Conservation (phyloP, 2,329 filamentous ascomycete species). For the Aspergillus neotritici region DNA sequence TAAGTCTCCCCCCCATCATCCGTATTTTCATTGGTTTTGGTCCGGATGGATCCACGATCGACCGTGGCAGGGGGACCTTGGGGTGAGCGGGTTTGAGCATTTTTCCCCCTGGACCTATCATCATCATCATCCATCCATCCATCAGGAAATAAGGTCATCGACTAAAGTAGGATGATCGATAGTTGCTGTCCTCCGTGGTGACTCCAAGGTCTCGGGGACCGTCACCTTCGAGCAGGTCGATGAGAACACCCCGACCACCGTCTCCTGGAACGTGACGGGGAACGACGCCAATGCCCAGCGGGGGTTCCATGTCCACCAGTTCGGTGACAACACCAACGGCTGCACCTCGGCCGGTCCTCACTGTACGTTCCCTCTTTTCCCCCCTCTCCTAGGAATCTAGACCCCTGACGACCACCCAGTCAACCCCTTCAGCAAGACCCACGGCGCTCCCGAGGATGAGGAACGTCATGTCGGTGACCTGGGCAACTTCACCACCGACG, state of each 20-base stretch:
- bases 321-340: slow-evolving; percentile 99
- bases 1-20: slow-evolving; percentile 48
- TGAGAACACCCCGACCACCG: slow-evolving; percentile 74
- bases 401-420: slow-evolving; percentile 48
- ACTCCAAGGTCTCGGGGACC: slow-evolving; percentile 90
- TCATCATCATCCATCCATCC: slow-evolving; percentile 22
- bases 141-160: slow-evolving; percentile 5
- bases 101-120: slow-evolving; percentile 6
- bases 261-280: slow-evolving; percentile 88
- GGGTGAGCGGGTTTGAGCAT: slow-evolving; percentile 40
- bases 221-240: slow-evolving; percentile 89
- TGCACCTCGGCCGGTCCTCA: slow-evolving; percentile 98
- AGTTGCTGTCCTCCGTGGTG: slow-evolving; percentile 97
- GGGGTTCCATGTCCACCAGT: slow-evolving; percentile 98
- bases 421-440: slow-evolving; percentile 90
- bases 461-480: slow-evolving; percentile 94
- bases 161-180: slow-evolving; percentile 10
- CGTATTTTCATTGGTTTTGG: slow-evolving; percentile 13
- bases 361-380: slow-evolving; percentile 56
- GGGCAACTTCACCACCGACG: slow-evolving; percentile 95
- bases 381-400: not conserved
- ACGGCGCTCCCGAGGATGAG: slow-evolving; percentile 78
- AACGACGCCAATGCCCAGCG: slow-evolving; percentile 93
- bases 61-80: slow-evolving; percentile 29
- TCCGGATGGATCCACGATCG: slow-evolving; percentile 23